A percentile compares a stretch with the other conserved stretches of the same genome.
phyloP scores from a whole-genome alignment of 257 asterid species.

The Capsicum chinense region DNA sequence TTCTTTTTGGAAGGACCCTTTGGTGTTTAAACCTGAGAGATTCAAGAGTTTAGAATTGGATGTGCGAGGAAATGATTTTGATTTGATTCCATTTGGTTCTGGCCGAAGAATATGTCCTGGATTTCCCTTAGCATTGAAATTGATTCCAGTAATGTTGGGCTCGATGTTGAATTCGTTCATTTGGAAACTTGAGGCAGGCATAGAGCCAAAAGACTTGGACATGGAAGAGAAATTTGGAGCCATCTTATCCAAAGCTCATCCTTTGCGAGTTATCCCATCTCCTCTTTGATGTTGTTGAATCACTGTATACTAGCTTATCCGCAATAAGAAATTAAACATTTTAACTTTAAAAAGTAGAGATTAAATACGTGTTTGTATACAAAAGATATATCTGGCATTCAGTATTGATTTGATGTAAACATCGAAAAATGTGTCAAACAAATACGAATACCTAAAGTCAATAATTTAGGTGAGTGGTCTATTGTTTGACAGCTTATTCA shows the following conservation, averaged over 20 bases:
- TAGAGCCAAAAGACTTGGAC: slow-evolving; percentile 17
- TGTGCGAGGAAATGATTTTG: slow-evolving; percentile 18
- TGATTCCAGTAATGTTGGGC: slow-evolving; percentile 12
- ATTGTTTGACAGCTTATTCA: too few species aligned
- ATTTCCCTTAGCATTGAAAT: neutral
- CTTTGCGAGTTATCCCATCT: slow-evolving; percentile 20
- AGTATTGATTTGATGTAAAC: too few species aligned
- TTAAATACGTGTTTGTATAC: too few species aligned
- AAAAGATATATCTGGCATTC: too few species aligned
- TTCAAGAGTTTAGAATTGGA: neutral
- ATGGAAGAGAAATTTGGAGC: slow-evolving; percentile 28
- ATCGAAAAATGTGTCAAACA: too few species aligned
- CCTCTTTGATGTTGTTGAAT: neutral
- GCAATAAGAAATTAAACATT: too few species aligned
- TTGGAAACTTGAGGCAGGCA: slow-evolving; percentile 23
- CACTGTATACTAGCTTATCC: too few species aligned
- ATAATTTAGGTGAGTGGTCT: too few species aligned
- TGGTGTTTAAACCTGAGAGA: slow-evolving; percentile 37
- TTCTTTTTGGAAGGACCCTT: slow-evolving; percentile 35
- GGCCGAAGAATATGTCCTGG: slow-evolving; percentile 30
- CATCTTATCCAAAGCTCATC: slow-evolving; percentile 13
- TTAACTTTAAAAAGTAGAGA: too few species aligned
- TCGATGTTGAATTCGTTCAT: slow-evolving; percentile 20
- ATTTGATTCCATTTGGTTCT: slow-evolving; percentile 30
- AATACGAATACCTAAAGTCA: too few species aligned